Evolutionary conservation across 169 alveolate species (phyloP), one percentile per base, ranked within the genome.

Genomic region (Plasmodium relictum): DNA sequence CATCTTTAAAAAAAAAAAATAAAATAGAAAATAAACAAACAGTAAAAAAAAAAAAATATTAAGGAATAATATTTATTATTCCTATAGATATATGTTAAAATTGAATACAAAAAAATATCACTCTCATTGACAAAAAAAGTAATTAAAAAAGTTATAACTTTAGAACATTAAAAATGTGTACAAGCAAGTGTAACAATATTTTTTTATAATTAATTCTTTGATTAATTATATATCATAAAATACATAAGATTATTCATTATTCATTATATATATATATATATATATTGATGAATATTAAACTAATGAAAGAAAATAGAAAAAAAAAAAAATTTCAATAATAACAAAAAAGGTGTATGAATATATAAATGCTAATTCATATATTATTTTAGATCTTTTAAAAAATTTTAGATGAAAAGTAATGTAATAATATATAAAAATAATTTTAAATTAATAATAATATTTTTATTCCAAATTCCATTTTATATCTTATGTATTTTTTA

Each of bases 381-480:
- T 31, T 31, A 31, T 31, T 31, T 31, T 31, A 31, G 39, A 31
- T 31, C 3, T 31, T 31, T 31, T 31, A 2, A 31, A n/a, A 2
- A 31, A 31, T 31, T 31, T 12, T 26, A 65, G 8, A 37, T 26
- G 22, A 12, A 63, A 31, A 6, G 10, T 6, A 63, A 37, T 31
- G 22, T 16, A 48, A 69, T 42, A 69, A 68, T 41, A 45, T 20
- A 24, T n/a, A 6, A 20, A 6, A 44, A 42, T 24, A 48, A 9
- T 71, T 50, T 10, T 50, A 44, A 22, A 44, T 22, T 69, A 18
- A 52, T 52, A 9, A 14, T 52, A n/a, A 14, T 52, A n/a, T 54
- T 73, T 73, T 73, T 42, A 10, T 48, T 70, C 63, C 42, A 9
- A 24, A 24, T 50, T 12, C 39, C 63, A 16, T 50, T 45, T 20